Conservation (phyloP, 2,329 filamentous ascomycete species). For the Helminthosporium solani region DNA sequence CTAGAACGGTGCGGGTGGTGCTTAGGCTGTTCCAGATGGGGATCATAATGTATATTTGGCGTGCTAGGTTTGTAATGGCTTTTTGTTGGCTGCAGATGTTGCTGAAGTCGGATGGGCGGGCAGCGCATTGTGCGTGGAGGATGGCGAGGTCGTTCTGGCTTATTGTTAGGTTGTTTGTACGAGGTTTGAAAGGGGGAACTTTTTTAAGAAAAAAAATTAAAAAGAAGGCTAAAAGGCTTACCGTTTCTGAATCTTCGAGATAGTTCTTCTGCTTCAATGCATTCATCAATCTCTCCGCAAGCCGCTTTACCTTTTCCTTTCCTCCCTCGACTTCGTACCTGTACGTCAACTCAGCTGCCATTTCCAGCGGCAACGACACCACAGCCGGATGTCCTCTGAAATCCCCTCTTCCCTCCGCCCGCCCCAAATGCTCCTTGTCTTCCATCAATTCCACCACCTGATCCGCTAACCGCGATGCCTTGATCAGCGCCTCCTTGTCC, state of each 20-base stretch:
- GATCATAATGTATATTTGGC: slow-evolving; percentile 29
- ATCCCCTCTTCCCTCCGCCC: slow-evolving; percentile 23
- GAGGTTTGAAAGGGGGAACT: slow-evolving; percentile 9
- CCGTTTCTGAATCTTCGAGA: not conserved
- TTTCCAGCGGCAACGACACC: slow-evolving; percentile 46
- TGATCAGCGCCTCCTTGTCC: slow-evolving; percentile 39
- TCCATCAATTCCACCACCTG: slow-evolving; percentile 46
- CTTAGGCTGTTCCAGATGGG: slow-evolving; percentile 48
- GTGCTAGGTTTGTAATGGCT: not conserved
- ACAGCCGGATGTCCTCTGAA: slow-evolving; percentile 38
- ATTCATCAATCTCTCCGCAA: slow-evolving; percentile 43
- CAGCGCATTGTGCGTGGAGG: slow-evolving; percentile 1
- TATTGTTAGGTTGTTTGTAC: not conserved
- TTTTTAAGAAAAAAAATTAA: slow-evolving; percentile 17
- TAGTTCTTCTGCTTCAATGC: slow-evolving; percentile 26
- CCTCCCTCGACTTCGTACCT: slow-evolving; percentile 39
- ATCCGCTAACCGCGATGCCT: slow-evolving; percentile 42
- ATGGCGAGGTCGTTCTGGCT: slow-evolving; percentile 11
- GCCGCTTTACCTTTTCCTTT: slow-evolving; percentile 43
- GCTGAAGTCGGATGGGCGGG: slow-evolving; percentile 14
- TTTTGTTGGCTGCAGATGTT: not conserved
- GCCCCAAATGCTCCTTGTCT: slow-evolving; percentile 40
- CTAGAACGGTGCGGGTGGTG: slow-evolving; percentile 45
- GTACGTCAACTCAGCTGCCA: slow-evolving; percentile 45
- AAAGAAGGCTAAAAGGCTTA: no score